Conservation (phyloP, 108 stramenopile species). For the Fragilariopsis cylindrus region DNA sequence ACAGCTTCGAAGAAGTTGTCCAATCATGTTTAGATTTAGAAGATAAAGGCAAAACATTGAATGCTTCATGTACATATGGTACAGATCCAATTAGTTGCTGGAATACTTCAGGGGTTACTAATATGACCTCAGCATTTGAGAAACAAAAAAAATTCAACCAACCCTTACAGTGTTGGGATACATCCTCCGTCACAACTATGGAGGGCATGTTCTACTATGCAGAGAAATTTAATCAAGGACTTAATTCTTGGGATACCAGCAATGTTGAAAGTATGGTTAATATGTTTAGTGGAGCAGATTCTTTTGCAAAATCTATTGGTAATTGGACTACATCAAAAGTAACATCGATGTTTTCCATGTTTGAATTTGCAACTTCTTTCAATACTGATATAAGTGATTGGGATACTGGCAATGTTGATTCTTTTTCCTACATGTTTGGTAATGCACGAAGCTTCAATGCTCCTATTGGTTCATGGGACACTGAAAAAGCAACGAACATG, state of each 20-base stretch:
- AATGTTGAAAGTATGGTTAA: constrained; percentile 19
- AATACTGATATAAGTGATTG: constrained; percentile 14
- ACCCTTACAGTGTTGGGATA: neutral
- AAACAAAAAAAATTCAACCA: too few relatives aligned
- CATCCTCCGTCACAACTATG: neutral
- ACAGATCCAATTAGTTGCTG: too few relatives aligned
- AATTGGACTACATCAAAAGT: constrained; percentile 22
- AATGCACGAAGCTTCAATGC: constrained; percentile 9
- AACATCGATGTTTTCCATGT: constrained; percentile 12
- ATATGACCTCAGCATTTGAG: too few relatives aligned
- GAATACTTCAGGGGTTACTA: too few relatives aligned
- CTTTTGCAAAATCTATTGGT: constrained; percentile 11
- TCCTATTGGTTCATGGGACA: constrained; percentile 23
- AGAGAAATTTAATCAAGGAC: constrained; percentile 16
- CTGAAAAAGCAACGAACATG: constrained; percentile 1
- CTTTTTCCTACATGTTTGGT: neutral
- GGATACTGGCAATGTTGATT: constrained; percentile 4
- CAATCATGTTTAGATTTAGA: too few relatives aligned
- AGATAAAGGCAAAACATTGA: too few relatives aligned
- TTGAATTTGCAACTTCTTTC: constrained; percentile 10
- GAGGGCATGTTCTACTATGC: constrained; percentile 1
- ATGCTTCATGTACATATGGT: too few relatives aligned
- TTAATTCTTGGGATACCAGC: constrained; percentile 27
- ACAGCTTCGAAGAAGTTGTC: too few relatives aligned
- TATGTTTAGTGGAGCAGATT: constrained; percentile 7